Base-by-base conservation (phyloP, 768 basidiomycete genomes). In the Xanthoconium purpureum region DNA sequence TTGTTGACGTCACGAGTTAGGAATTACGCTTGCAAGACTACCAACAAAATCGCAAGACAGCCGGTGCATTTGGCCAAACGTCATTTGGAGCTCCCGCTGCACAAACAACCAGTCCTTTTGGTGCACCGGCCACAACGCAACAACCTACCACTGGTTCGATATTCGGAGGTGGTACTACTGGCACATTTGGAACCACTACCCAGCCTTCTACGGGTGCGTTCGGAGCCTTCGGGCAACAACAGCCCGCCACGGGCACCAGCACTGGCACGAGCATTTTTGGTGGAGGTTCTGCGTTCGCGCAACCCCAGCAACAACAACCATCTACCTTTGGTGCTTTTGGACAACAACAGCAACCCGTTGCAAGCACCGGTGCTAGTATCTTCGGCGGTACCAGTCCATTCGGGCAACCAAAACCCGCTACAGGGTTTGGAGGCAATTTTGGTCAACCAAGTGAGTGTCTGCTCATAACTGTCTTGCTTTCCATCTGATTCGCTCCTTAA, bases 21-120 rank as follows among this genome's bases (percentile, higher is more conserved):
- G 89, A 91, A 79, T 69, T 91, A 37, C 84, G 88, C 45, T 53
- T 81, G 24, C 88, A 91, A 81, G 89, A 91, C 66, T 91, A 91
- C 58, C 71, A 76, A 24, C 87, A 89, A 66, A 82, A 82, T 48
- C 81, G 89, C 17, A 91, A 91, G 73, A 84, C 85, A 13, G 86
- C 84, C 12, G 73, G 75, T 55, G 78, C 80, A 43, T 92, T 90
- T 69, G 82, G 81, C 20, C 78, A 78, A 70, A 64, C 80, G 11
- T 61, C 70, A 11, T 71, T 65, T 43, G 62, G 55, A 30, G 57
- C 63, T n/a, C 60, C 70, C 18, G 20, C 63, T 18, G n/a, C 70
- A 5, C 70, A 72, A 59, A 20, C 70, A 36, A 50, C 64, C 14
- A 49, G 28, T 46, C 56, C 65, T 20, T 72, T 72, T 18, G 70